A percentile compares a stretch with the other conserved stretches of the same genome.
Conservation (phyloP, 2,329 filamentous ascomycete species). For the Fusarium pilosicola region DNA sequence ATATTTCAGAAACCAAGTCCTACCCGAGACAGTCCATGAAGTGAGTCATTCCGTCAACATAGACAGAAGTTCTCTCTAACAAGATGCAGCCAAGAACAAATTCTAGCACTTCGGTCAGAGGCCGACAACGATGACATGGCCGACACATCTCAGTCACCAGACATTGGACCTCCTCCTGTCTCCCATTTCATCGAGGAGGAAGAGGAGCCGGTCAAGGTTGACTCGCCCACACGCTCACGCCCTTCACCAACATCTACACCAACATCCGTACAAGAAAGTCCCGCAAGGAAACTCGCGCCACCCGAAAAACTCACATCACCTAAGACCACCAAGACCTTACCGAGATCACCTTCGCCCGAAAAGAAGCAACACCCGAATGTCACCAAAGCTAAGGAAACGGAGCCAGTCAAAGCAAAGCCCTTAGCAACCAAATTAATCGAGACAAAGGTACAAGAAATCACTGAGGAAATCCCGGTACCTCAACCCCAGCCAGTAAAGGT, state of each 20-base stretch:
- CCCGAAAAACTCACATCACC: conserved; percentile 48
- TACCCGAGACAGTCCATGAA: conserved; percentile 75
- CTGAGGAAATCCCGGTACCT: conserved; percentile 19
- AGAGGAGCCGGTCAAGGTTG: conserved; percentile 64
- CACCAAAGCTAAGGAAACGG: neutral
- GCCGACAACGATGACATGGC: conserved; percentile 58
- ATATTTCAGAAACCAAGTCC: conserved; percentile 74
- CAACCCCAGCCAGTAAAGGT: conserved; percentile 52
- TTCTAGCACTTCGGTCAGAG: conserved; percentile 66
- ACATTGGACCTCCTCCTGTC: conserved; percentile 72
- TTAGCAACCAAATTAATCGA: conserved; percentile 10
- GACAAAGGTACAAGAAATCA: neutral
- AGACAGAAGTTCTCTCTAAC: conserved; percentile 44
- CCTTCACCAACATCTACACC: conserved; percentile 16
- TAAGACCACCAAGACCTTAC: conserved; percentile 29
- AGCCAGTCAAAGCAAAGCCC: neutral
- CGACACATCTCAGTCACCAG: conserved; percentile 69
- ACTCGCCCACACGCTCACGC: conserved; percentile 54
- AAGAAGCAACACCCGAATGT: conserved; percentile 37
- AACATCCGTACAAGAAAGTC: conserved; percentile 31
- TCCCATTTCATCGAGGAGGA: conserved; percentile 68
- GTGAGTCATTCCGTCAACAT: conserved; percentile 57
- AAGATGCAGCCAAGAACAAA: conserved; percentile 65
- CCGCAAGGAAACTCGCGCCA: conserved; percentile 44
- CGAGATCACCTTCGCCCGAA: conserved; percentile 42